phyloP scores from a whole-genome alignment of 1,139 yeast genomes.

The Magnusiomyces fungicola region DNA sequence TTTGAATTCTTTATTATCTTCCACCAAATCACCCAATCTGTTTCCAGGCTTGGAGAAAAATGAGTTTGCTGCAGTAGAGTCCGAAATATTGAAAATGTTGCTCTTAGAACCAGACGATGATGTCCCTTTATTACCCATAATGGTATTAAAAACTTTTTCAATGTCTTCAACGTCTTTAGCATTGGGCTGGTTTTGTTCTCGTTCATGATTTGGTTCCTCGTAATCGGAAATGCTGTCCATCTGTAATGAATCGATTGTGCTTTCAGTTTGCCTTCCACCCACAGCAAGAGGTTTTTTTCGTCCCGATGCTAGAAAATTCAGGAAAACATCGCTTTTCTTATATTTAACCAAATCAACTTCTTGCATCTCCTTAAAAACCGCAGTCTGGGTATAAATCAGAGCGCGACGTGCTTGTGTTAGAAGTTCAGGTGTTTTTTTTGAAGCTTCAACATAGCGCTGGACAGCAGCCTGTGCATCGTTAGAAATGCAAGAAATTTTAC shows the following conservation, averaged over 20 bases:
- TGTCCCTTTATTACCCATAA: slow-evolving; percentile 1
- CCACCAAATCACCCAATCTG: not conserved
- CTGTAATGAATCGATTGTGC: slow-evolving; percentile 26
- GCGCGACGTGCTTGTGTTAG: slow-evolving; percentile 44
- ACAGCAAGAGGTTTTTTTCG: slow-evolving; percentile 10
- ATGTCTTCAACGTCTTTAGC: slow-evolving; percentile 15
- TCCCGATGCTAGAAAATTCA: slow-evolving; percentile 41
- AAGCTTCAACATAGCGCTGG: slow-evolving; percentile 22
- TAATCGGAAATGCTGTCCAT: slow-evolving; percentile 21
- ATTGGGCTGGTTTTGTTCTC: slow-evolving; percentile 7
- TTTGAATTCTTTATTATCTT: not conserved
- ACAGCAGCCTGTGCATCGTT: slow-evolving; percentile 22
- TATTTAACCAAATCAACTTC: slow-evolving; percentile 50
- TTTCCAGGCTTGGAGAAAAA: not conserved
- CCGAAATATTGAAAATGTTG: not conserved
- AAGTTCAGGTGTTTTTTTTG: slow-evolving; percentile 12
- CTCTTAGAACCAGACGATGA: not conserved
- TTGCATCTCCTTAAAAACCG: slow-evolving; percentile 44
- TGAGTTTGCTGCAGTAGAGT: not conserved
- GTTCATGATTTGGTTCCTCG: slow-evolving; percentile 8
- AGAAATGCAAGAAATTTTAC: slow-evolving; percentile 20
- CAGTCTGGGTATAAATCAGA: slow-evolving; percentile 50
- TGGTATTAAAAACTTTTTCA: slow-evolving; percentile 6
- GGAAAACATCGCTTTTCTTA: slow-evolving; percentile 44
- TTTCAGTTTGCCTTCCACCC: slow-evolving; percentile 5